Evolutionary conservation across 2,329 filamentous ascomycete genomes (phyloP), one percentile per base, ranked within the genome.

Genomic region (Scleromitrula shiraiana): DNA sequence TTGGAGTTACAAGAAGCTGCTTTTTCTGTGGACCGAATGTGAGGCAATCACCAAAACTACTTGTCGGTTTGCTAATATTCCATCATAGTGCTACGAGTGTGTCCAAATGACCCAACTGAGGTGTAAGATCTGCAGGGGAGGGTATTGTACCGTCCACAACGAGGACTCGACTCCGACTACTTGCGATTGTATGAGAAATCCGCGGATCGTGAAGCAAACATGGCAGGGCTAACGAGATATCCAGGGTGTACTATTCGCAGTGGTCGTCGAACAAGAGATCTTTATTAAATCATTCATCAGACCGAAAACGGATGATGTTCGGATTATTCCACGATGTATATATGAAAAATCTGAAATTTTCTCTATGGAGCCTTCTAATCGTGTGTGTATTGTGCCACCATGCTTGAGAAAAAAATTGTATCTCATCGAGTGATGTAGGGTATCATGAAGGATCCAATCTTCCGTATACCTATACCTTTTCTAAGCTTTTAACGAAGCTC

Each of bases 1-100:
- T 54, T 30, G 78, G 77, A 26, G 77, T 83, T n/a, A 73, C 73
- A 55, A 71, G 77, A 59, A 79, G 88, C 60, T 95, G 89, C 69
- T 93, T 87, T 76, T 88, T 90, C 65, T 95, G 89, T 65, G 88
- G 88, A 43, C 78, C 77, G 53, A 91, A 86, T 51, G 85, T 88
- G 68, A 70, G 46, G 20, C 22, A 20, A 4, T 15, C 20, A 29
- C 19, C 12, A 23, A 7, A 19, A 35, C 8, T 22, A 22, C 8
- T 79, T 64, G 14, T 4, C 17, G 15, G n/a, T 14, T 43, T 24
- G 49, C n/a, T 33, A 55, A 33, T 53, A 38, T 46, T 22, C 26
- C 45, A 32, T 57, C 38, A 2, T 54, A 89, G 82, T 95, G 90
- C 64, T 75, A 78, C 42, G 75, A 78, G 32, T 96, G 90, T 68